Evolutionary conservation across 768 basidiomycete genomes (phyloP).

Genomic region (Leccinum boreale): DNA sequence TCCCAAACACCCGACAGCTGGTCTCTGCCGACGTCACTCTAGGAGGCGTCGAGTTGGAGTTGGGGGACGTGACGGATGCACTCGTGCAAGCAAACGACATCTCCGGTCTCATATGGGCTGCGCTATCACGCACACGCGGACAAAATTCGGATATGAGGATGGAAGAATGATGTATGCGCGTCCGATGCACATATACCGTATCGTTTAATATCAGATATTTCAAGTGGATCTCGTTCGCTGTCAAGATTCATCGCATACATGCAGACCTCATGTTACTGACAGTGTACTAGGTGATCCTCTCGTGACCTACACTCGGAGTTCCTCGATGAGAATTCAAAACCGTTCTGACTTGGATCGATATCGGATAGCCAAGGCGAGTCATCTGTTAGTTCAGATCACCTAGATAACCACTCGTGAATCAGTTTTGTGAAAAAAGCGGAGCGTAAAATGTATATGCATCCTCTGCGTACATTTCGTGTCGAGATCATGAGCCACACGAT

Average conservation of each 20-base stretch:
- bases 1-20: conserved; percentile 64
- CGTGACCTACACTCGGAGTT: neutral
- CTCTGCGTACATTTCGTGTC: no score
- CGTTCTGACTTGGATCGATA: neutral
- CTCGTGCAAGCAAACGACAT: conserved; percentile 65
- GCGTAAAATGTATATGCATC: no score
- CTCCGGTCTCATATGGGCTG: conserved; percentile 58
- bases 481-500: no score
- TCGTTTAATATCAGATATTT: neutral
- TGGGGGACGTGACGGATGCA: conserved; percentile 57
- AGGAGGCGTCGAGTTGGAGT: conserved; percentile 49
- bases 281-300: neutral
- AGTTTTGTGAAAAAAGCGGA: no score
- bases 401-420: neutral
- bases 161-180: neutral
- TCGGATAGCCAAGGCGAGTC: neutral
- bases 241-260: neutral
- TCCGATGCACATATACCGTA: neutral
- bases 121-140: conserved; percentile 46
- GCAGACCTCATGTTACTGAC: neutral
- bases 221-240: no score
- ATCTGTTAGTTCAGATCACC: neutral
- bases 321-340: neutral
- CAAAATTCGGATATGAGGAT: neutral
- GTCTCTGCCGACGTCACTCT: conserved; percentile 59